Evolutionary conservation across 768 basidiomycete genomes (phyloP).

Genomic region (Xerocomellus dryophilus): DNA sequence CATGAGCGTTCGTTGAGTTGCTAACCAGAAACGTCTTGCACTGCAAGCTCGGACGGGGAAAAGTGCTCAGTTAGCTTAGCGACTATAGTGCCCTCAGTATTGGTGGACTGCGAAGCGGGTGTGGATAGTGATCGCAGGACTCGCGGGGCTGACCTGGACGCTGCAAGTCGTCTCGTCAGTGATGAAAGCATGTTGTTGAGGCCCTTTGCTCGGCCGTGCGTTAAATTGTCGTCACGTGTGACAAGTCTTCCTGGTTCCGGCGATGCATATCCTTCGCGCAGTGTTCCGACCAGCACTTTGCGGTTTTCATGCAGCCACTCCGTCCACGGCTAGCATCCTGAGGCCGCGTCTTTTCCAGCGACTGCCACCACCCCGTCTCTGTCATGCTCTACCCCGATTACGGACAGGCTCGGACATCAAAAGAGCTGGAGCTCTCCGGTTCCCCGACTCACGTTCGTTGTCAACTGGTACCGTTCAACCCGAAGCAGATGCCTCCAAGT

Average conservation of each 20-base stretch:
- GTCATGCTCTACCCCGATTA: constrained; percentile 6
- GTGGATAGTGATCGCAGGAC: constrained; percentile 32
- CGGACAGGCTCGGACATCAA: neutral
- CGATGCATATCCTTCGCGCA: constrained; percentile 25
- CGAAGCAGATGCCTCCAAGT: constrained; percentile 22
- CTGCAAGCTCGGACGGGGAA: constrained; percentile 73
- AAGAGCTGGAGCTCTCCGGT: constrained; percentile 6
- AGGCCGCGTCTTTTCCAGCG: constrained; percentile 10
- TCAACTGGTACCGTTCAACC: constrained; percentile 32
- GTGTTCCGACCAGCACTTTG: constrained; percentile 16
- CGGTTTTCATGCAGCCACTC: constrained; percentile 2
- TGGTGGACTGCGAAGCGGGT: constrained; percentile 23
- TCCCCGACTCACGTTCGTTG: constrained; percentile 38
- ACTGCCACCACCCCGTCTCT: neutral
- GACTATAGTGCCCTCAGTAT: constrained; percentile 56
- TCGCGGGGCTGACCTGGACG: constrained; percentile 15
- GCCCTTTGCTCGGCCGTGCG: neutral
- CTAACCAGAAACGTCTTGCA: constrained; percentile 94
- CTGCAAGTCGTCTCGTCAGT: constrained; percentile 35
- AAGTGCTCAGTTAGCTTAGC: constrained; percentile 73
- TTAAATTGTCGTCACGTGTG: constrained; percentile 11
- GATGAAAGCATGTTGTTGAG: constrained; percentile 17
- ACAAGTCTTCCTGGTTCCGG: neutral
- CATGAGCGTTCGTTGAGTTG: neutral
- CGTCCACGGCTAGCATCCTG: constrained; percentile 1